Evolutionary conservation across 2,329 filamentous ascomycete genomes (phyloP), one percentile per base, ranked within the genome.

Genomic region (Penicillium psychrosexuale): DNA sequence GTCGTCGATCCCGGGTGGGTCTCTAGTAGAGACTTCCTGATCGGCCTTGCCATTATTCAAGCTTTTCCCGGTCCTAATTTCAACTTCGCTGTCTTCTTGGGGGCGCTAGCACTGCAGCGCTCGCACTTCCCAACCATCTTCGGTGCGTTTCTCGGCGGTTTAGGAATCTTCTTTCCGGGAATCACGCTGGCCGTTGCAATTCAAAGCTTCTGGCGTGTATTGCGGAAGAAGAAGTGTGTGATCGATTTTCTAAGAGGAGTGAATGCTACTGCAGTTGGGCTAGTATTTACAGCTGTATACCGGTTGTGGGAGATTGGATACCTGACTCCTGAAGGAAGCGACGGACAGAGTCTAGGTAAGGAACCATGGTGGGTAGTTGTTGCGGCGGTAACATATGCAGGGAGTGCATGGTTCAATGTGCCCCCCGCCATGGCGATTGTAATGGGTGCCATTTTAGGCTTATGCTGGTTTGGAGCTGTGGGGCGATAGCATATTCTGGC

Each of bases 1-100:
- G 76, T 90, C 36, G 88, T 90, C 0, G 78, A 80, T 0, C 84
- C 86, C 24, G 84, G 84, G 7, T 91, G 87, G 87, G 87, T 91
- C 0, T 82, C 80, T 0, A 77, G 85, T 0, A 80, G 88, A 4
- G 86, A 91, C 66, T 90, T 91, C 66, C 76, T 91, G 0, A 83
- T 90, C 46, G 88, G 87, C 0, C 80, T 91, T 0, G 88, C 87
- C 8, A 79, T 91, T 50, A 86, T 84, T 17, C 87, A 91, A 69
- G 81, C 85, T 0, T 87, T 90, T 53, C 87, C 88, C 0, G 84
- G 84, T 0, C 84, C 84, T 0, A 74, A 75, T 51, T 72, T 72
- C 62, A 73, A 74, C 57, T 74, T 85, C 56, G 82, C 81, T 0
- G 82, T 85, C 0, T 86, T 79, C 52, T 72, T 86, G 0, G 83